These are phyloP conservation scores for Sporopachydermia cereana DNA, from an alignment of 1,139 yeast species.

Conservation along the genomic window DNA sequence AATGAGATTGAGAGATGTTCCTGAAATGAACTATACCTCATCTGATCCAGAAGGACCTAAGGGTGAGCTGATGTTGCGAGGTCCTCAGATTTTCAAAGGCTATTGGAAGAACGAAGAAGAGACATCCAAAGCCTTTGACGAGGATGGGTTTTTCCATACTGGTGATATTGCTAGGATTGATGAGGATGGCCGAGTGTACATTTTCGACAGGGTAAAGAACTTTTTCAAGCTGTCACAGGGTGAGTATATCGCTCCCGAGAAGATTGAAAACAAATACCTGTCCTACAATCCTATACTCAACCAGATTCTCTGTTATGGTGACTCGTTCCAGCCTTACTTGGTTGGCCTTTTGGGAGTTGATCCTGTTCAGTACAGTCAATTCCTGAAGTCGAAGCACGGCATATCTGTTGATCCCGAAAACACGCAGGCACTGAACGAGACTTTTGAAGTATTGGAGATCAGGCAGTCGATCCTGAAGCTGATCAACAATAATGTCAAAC, in stretches of 20 bases:
- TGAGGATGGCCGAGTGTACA: constrained; percentile 40
- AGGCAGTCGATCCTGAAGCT: constrained; percentile 21
- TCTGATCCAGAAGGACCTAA: constrained; percentile 36
- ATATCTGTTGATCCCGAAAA: constrained; percentile 17
- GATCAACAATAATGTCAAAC: constrained; percentile 21
- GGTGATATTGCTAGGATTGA: constrained; percentile 58
- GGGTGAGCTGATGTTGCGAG: constrained; percentile 39
- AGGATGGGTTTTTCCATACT: constrained; percentile 48
- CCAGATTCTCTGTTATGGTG: constrained; percentile 62
- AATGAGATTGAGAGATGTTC: constrained; percentile 35
- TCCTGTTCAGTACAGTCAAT: constrained; percentile 24
- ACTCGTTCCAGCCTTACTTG: constrained; percentile 44
- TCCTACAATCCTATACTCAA: constrained; percentile 39
- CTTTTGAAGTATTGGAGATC: constrained; percentile 21
- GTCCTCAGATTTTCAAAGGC: constrained; percentile 36
- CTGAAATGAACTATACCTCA: constrained; percentile 42
- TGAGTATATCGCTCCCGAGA: constrained; percentile 72
- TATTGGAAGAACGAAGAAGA: constrained; percentile 35
- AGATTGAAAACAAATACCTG: constrained; percentile 54
- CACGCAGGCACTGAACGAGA: constrained; percentile 19
- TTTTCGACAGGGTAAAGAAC: constrained; percentile 69
- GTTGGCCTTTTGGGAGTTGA: constrained; percentile 61
- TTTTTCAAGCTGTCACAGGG: constrained; percentile 77
- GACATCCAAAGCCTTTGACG: constrained; percentile 27
- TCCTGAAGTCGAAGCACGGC: constrained; percentile 17